Evolutionary conservation across 2,329 filamentous ascomycete genomes (phyloP), one percentile per base, ranked within the genome.

Genomic region (Neophaeococcomyces mojaviensis): DNA sequence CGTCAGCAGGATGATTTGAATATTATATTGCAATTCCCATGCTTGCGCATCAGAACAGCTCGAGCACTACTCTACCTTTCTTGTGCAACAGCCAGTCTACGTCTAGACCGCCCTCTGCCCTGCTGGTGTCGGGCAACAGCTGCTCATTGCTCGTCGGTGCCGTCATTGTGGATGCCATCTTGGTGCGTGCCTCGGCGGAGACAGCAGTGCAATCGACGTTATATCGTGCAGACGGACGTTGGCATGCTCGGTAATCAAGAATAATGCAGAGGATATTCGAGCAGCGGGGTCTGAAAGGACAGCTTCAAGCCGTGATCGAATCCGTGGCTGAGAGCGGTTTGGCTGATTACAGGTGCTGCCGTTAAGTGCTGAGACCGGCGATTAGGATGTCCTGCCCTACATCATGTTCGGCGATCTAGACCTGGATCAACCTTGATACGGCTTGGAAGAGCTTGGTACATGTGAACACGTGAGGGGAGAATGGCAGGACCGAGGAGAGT

Each of bases 1-100:
- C 26, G 19, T 39, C 26, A 39, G 37, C 37, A 39, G 7, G n/a
- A 15, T 24, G 5, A n/a, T 15, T n/a, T n/a, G 8, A 9, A 15
- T 28, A 20, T 7, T 10, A 28, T 39, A 13, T 26, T 7, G 12
- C 37, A 39, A 18, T 13, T n/a, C 7, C n/a, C 6, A n/a, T 28
- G 9, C 19, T 7, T 26, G 19, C 37, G 37, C 35, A 20, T 20
- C 13, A n/a, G 13, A 35, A 6, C 7, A n/a, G 16, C 16, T 35
- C 15, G 37, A 26, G 22, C 3, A 28, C 10, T 28, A 10, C 24
- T 28, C 37, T 74, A 86, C 88, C 87, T 83, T 85, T 88, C 53
- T 82, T 80, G 57, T 86, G 84, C 67, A 92, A 85, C 72, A 94
- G 84, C 88, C 88, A 94, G 67, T 84, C 88, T 61, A 94, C 87